A percentile compares a stretch with the other conserved stretches of the same genome.
These are phyloP conservation scores for Saturnispora dispora DNA, from an alignment of 805 yeast genomes.

Conservation along the genomic window DNA sequence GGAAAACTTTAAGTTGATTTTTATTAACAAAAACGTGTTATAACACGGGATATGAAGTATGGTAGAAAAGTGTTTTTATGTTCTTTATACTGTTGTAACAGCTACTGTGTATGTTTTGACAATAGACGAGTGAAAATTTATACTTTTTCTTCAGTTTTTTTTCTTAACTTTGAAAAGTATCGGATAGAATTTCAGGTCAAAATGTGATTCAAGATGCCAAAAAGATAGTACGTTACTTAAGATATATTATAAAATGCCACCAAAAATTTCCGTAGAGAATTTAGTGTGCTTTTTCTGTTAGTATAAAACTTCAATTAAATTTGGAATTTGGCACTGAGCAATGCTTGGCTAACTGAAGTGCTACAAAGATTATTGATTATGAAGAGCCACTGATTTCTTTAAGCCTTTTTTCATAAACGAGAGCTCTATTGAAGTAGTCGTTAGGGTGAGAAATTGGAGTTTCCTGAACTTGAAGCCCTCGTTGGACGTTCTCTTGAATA, in stretches of 20 bases:
- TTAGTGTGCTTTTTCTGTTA: too few relatives aligned
- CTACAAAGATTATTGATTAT: too few relatives aligned
- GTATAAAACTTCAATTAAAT: too few relatives aligned
- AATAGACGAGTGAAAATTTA: background rate
- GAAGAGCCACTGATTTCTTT: background rate
- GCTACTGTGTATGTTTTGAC: background rate
- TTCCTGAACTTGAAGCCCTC: conserved; percentile 40
- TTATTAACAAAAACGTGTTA: background rate
- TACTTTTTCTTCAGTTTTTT: background rate
- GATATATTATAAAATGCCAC: background rate
- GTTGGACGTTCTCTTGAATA: conserved; percentile 28
- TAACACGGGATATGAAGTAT: background rate
- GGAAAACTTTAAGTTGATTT: too few relatives aligned
- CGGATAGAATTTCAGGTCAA: background rate
- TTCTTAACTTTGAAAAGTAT: background rate
- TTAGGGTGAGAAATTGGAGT: conserved; percentile 78
- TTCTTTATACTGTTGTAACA: background rate
- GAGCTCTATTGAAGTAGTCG: conserved; percentile 71
- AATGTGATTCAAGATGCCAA: background rate
- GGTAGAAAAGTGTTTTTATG: background rate
- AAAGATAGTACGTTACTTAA: background rate
- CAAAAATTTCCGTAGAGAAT: background rate
- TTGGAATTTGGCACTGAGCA: background rate
- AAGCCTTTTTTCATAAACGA: conserved; percentile 39
- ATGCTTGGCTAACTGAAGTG: too few relatives aligned